Evolutionary conservation across 208 protist genomes (phyloP), one percentile per base, ranked within the genome.

Genomic region (Leptomonas seymouri): DNA sequence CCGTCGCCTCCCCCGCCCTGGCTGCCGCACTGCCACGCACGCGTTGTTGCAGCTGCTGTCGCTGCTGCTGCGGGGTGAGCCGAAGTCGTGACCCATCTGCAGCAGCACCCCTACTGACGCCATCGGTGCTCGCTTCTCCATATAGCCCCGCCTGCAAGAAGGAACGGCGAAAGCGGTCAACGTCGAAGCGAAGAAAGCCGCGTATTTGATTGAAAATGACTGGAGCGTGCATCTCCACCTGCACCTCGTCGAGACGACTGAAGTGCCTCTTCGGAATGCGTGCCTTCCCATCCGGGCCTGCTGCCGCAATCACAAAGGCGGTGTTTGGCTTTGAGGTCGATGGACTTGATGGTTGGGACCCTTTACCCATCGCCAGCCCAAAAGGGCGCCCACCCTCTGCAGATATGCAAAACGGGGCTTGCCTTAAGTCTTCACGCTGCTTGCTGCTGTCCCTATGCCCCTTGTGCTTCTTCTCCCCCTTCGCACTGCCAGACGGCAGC

Each of bases 151-250:
- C 15, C 36, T 51, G 56, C 9, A 34, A 23, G 49, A 77, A 77
- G 18, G 71, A 56, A 23, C 55, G 67, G 20, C 79, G 76, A 54
- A 94, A 87, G 48, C 74, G 65, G 5, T 87, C 77, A 4, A 84
- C 36, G 62, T 93, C 81, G 51, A 93, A 65, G 18, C 76, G 61
- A 7, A 94, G 64, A 71, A 91, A 91, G 66, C 71, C 77, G n/a
- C 90, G 83, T 2, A 96, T 76, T 68, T 93, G 87, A 30, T 74
- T 85, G 71, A 96, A 96, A 44, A 93, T 83, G 21, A 93, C 87
- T 0, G 86, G 87, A 9, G 86, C 84, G 76, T 92, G 87, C 44
- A 93, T 68, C 58, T 79, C 78, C 18, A 96, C 72, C 58, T 77
- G 76, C 28, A 96, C 69, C 67, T 91, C 84, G 62, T 96, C 90